Base-by-base conservation (phyloP, 2,329 filamentous ascomycete genomes). In the Dactylellina leptospora region DNA sequence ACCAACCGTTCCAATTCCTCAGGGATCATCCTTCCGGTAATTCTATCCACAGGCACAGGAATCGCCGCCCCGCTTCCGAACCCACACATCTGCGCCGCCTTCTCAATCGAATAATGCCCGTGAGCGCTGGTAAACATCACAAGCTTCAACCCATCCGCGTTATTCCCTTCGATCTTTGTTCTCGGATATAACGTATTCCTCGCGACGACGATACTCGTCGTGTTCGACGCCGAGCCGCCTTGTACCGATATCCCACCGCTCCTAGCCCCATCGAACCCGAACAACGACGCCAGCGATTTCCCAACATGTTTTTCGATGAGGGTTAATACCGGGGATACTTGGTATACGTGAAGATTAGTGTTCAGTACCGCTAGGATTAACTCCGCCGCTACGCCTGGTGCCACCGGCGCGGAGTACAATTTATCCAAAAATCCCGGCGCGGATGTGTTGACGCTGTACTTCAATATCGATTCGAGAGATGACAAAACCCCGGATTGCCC, bases 391-490 rank as follows among this genome's bases (percentile, higher is more conserved):
- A 97, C 85, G 16, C 93, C 93, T 6, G 93, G 89, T 42, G 93
- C 89, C 78, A 95, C 95, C 38, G 91, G 96, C 74, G 89, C 89
- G n/a, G 90, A 87, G 80, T 97, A 97, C 16, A 97, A 83, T 82
- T 99, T 97, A 81, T 97, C 93, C 78, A 97, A 81, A 80, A 97
- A 99, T 9, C 93, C 93, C 80, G 96, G 93, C 78, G 96, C 90
- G 91, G 93, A 97, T n/a, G 93, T 97, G 81, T 99, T 99, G 78
- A 97, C 93, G 77, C 90, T 95, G 80, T 96, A 92, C 74, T 86
- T 84, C 42, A 97, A 83, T 18, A 97, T 84, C 71, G 87, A 85
- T 75, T 87, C 82, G 47, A 96, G 84, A 2, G 86, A 86, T 30
- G 87, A 84, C 25, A 96, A 82, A 28, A 97, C 82, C 0, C 93